Base-by-base conservation (phyloP, 176 grass and related monocot species). In the Thalia dealbata region DNA sequence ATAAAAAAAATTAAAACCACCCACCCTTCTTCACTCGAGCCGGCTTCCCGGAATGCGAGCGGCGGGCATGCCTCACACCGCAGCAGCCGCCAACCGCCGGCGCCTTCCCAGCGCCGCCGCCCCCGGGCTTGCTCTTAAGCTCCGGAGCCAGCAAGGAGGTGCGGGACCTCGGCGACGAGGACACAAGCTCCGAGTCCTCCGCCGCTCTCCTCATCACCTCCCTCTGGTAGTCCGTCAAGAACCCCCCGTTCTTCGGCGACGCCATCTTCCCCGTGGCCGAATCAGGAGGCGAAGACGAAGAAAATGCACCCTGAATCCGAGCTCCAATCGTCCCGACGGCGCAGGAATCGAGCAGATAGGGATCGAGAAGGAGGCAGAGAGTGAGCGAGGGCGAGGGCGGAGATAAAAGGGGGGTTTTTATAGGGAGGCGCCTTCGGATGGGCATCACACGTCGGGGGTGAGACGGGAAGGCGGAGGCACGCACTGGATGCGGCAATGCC, bases 11-110 rank as follows among this genome's bases (percentile, higher is more conserved):
- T 15, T 25, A 63, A 13, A n/a, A 64, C 14, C 14, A 52, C 79
- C 78, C 72, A 96, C 92, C 92, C 87, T 96, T 92, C 81, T 96
- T 96, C 78, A 87, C 86, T 79, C 88, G 89, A 52, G 87, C 69
- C 52, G 79, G 41, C 82, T 96, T 96, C 78, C 92, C 89, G 60
- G 92, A 96, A 82, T 96, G 92, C 65, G 81, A 61, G 27, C 92
- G 88, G 23, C 89, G 83, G 63, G 77, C 79, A 81, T 96, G 89
- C 86, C 68, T 87, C 24, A 73, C 52, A 27, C 84, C 81, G 1
- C 62, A 25, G 1, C 62, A 25, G 28, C 62, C 62, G 7, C 28
- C 82, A 79, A 0, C 66, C 79, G 0, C 70, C 62, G 8, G 68
- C 83, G 0, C 55, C 81, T 61, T 69, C 74, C 8, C 78, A 0